A percentile compares a stretch with the other conserved stretches of the same genome.
Conservation (phyloP, 257 asterid genomes). For the Salvia rosmarinus region DNA sequence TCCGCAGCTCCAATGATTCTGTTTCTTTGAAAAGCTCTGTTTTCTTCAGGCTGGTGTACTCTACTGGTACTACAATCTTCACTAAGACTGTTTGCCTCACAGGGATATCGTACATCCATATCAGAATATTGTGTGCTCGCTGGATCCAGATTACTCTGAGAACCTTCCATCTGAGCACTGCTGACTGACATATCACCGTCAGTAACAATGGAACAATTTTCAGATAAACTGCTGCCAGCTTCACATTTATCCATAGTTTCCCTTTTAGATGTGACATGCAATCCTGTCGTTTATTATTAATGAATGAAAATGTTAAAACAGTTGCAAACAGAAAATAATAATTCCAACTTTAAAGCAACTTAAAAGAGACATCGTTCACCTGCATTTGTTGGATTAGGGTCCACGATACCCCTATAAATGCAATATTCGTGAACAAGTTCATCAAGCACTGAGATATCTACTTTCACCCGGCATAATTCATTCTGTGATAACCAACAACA, state of each 20-base stretch:
- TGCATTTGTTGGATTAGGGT: conserved; percentile 44
- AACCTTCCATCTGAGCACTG: conserved; percentile 50
- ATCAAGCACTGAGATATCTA: conserved; percentile 74
- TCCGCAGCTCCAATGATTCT: conserved; percentile 60
- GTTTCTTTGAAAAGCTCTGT: conserved; percentile 55
- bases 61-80: conserved; percentile 88
- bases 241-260: conserved; percentile 49
- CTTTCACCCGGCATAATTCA: conserved; percentile 85
- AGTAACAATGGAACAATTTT: conserved; percentile 51
- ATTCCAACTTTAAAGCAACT: not conserved
- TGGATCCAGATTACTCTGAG: conserved; percentile 48
- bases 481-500: conserved; percentile 63
- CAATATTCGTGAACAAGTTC: conserved; percentile 94
- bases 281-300: conserved; percentile 42
- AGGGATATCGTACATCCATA: conserved; percentile 62
- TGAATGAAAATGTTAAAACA: conserved; percentile 17
- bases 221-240: conserved; percentile 53
- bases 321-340: not conserved
- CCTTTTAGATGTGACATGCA: conserved; percentile 38
- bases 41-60: conserved; percentile 49
- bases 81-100: conserved; percentile 52
- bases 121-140: conserved; percentile 51
- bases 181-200: conserved; percentile 57
- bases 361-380: conserved; percentile 44
- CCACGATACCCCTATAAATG: conserved; percentile 87